These are phyloP conservation scores for Peronospora farinosa DNA, from an alignment of 352 stramenopile genomes.

Conservation along the genomic window DNA sequence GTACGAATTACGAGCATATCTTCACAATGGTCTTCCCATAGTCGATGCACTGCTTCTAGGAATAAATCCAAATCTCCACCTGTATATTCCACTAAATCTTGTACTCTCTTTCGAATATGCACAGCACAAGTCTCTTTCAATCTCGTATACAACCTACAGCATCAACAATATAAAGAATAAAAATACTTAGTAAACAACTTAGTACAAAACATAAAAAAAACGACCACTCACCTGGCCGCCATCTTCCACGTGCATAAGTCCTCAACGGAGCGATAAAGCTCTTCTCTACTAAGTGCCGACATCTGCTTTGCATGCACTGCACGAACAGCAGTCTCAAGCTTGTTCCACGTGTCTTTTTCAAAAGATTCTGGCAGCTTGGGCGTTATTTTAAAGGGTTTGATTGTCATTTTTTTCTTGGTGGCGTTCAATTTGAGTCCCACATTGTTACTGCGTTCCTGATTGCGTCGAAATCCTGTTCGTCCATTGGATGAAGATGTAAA, in stretches of 20 bases:
- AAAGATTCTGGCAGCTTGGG: conserved; percentile 71
- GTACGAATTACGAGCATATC: conserved; percentile 90
- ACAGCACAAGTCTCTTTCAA: conserved; percentile 63
- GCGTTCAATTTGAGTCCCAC: conserved; percentile 17
- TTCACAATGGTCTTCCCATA: conserved; percentile 89
- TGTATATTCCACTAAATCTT: conserved; percentile 51
- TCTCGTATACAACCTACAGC: conserved; percentile 48
- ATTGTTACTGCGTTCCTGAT: conserved; percentile 30
- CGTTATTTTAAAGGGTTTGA: conserved; percentile 79
- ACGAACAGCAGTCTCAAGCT: conserved; percentile 55
- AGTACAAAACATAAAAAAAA: conserved; percentile 2
- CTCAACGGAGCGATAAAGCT: conserved; percentile 80
- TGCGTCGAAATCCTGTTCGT: conserved; percentile 23
- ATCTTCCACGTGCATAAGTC: conserved; percentile 93
- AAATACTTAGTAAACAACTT: neutral
- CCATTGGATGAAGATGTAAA: conserved; percentile 23
- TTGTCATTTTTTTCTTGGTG: conserved; percentile 79
- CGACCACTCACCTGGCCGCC: conserved; percentile 37
- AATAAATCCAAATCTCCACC: conserved; percentile 65
- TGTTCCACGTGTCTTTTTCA: conserved; percentile 71
- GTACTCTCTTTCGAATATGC: conserved; percentile 55
- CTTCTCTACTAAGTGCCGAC: conserved; percentile 61
- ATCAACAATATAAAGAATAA: conserved; percentile 1
- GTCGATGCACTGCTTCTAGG: conserved; percentile 60
- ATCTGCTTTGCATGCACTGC: conserved; percentile 66